These are phyloP conservation scores for Cynanchum wilfordii DNA, from an alignment of 257 asterid genomes.

Conservation along the genomic window DNA sequence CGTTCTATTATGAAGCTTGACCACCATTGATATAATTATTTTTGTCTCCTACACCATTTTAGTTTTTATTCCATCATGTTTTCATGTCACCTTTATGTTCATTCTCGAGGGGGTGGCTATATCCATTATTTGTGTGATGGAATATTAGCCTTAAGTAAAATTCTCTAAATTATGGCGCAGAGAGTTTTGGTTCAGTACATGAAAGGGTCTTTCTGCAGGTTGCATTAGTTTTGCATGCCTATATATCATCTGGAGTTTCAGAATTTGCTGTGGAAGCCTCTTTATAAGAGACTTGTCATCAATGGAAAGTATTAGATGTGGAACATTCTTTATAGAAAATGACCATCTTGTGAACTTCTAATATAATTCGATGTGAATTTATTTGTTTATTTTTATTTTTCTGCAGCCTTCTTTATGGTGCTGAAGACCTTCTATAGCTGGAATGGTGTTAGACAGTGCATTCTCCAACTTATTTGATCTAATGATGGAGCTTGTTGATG, in stretches of 20 bases:
- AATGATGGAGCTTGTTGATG: conserved; percentile 96
- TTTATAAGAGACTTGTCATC: neutral
- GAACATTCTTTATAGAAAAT: neutral
- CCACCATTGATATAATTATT: neutral
- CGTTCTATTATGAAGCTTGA: too few relatives aligned
- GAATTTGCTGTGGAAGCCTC: neutral
- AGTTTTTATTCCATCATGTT: neutral
- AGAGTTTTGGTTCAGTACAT: neutral
- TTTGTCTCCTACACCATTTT: neutral
- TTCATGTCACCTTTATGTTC: neutral
- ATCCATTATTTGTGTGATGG: neutral
- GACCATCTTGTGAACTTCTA: neutral
- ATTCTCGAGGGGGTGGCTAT: neutral
- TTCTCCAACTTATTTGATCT: conserved; percentile 90
- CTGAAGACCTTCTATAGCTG: conserved; percentile 96
- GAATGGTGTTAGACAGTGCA: conserved; percentile 98
- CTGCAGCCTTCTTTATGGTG: conserved; percentile 95
- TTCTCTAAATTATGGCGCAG: too few relatives aligned
- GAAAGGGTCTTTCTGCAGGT: neutral
- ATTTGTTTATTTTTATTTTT: too few relatives aligned
- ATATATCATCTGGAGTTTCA: neutral
- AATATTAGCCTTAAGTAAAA: neutral
- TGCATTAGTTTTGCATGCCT: neutral
- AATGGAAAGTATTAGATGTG: neutral
- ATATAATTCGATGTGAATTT: neutral